phyloP scores from a whole-genome alignment of 331 rosid species.

The Prunus yedoensis region DNA sequence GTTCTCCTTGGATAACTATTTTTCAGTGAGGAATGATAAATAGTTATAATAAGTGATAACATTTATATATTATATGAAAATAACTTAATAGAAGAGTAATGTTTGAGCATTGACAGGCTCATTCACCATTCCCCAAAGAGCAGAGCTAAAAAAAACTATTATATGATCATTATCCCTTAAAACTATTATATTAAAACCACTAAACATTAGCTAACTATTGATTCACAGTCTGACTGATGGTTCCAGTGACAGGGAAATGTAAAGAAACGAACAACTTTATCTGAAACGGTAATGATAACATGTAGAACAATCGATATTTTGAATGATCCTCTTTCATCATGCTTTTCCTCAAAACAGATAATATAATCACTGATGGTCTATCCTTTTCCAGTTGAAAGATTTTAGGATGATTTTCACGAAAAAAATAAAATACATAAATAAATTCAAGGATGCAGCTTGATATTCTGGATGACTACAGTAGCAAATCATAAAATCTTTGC shows the following conservation, averaged over 20 bases:
- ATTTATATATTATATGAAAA: not conserved
- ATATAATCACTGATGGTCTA: not conserved
- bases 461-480: not conserved
- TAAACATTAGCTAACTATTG: not conserved
- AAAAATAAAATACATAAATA: not conserved
- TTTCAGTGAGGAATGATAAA: constrained; percentile 18
- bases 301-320: not conserved
- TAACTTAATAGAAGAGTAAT: not conserved
- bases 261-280: not conserved
- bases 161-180: not conserved
- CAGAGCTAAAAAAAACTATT: not conserved
- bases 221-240: not conserved
- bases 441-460: not conserved
- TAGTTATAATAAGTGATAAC: not conserved
- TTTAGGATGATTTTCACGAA: not conserved
- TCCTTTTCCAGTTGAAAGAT: not conserved
- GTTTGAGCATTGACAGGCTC: not conserved
- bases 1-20: constrained; percentile 63
- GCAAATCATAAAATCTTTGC: not conserved
- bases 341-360: not conserved
- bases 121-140: not conserved
- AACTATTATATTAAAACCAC: not conserved
- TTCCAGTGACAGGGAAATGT: not conserved
- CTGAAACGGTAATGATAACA: not conserved
- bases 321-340: not conserved